Base-by-base conservation (phyloP, 352 stramenopile genomes). In the Globisporangium paddicum region DNA sequence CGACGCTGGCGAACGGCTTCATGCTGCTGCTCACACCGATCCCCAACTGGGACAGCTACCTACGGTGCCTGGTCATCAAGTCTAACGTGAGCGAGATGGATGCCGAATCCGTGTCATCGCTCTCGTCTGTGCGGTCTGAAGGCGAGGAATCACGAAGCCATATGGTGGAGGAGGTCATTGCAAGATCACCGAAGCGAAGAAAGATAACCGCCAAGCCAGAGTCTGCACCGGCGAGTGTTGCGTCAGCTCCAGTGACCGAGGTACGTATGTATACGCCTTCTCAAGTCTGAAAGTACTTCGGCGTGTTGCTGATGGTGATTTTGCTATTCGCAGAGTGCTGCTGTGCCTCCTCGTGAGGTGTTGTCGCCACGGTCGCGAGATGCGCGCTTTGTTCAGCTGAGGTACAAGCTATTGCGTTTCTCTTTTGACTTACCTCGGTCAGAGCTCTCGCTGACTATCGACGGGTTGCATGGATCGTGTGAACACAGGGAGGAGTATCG, bases 21-120 rank as follows among this genome's bases (percentile, higher is more conserved):
- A 55, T 91, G 28, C 65, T 89, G 65, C 57, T 91, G 25, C 63
- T 91, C 21, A 72, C 72, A 19, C 81, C 81, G 6, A 60, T 89
- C 5, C 47, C 65, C 7, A 63, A 75, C 19, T 63, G 67, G 25
- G 62, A 79, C 57, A 60, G 55, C 21, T 67, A 62, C 44, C 58
- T 91, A 10, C 73, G 76, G 16, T 89, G 79, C 49, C 57, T 88
- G 23, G 68, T 82, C 46, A 60, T 89, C 23, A 84, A 82, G 49
- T 65, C 78, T 2, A 73, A 67, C 41, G 28, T 62, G 5, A 68
- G 51, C 2, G 57, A 52, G 3, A 11, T 56, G n/a, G 44, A 58
- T 5, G 26, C 32, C 5, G 58, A 58, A 8, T 54, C 40, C 2
- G 50, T 38, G n/a, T 28, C 58, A 2, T 42, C 38, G 18, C 37